phyloP scores from a whole-genome alignment of 139 green algal genomes.

The Chlorella sorokiniana region DNA sequence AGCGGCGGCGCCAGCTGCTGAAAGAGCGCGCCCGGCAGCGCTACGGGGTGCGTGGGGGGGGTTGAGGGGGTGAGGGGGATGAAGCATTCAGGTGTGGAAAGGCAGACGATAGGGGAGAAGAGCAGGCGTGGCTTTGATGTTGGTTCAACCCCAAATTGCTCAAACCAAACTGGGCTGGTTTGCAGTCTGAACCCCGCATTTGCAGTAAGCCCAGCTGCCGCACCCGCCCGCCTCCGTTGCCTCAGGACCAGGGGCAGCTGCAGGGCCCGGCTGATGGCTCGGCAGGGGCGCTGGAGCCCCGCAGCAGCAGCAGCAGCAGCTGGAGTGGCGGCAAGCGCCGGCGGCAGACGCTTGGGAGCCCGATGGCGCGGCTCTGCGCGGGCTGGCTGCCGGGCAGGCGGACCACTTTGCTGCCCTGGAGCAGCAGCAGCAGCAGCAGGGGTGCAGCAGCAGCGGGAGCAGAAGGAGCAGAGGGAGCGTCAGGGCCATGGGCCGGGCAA shows the following conservation, averaged over 20 bases:
- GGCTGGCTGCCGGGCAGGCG: slow-evolving; percentile 25
- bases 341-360: neutral
- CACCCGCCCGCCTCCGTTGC: neutral
- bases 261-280: neutral
- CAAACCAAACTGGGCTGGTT: too few relatives aligned
- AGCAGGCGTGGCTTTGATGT: too few relatives aligned
- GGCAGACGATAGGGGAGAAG: too few relatives aligned
- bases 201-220: too few relatives aligned
- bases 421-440: neutral
- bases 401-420: slow-evolving; percentile 24
- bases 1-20: slow-evolving; percentile 59
- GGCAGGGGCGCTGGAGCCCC: neutral
- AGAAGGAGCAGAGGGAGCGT: neutral
- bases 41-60: neutral
- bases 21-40: slow-evolving; percentile 48
- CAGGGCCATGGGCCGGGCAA: neutral
- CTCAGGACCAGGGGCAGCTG: neutral
- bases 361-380: neutral
- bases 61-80: too few relatives aligned
- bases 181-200: too few relatives aligned
- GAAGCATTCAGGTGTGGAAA: too few relatives aligned
- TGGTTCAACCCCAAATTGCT: too few relatives aligned
- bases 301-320: slow-evolving; percentile 7
- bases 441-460: neutral
- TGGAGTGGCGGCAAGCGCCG: neutral